These are phyloP conservation scores for Populus hybrid DNA, from an alignment of 441 rosid genomes.

Conservation along the genomic window DNA sequence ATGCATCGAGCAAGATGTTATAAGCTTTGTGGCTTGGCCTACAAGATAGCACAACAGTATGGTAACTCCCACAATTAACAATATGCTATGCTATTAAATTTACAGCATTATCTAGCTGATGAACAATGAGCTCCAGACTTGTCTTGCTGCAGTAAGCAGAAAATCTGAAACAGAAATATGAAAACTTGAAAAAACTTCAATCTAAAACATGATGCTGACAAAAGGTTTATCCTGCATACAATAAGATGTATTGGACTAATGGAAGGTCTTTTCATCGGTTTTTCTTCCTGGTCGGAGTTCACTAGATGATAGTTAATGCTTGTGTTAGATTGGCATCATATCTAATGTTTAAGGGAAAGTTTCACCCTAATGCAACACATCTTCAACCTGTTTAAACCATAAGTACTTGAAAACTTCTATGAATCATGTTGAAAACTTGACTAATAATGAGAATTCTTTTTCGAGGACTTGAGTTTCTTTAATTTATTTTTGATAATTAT, in stretches of 20 bases:
- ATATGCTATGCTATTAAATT: not conserved
- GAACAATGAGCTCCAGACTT: not conserved
- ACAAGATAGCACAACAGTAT: conserved; percentile 19
- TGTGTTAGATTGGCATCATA: not conserved
- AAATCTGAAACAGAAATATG: conserved; percentile 7
- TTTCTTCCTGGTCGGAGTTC: not conserved
- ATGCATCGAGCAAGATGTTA: conserved; percentile 91
- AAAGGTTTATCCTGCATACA: not conserved
- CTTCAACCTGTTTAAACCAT: not conserved
- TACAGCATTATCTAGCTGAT: not conserved
- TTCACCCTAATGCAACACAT: not conserved
- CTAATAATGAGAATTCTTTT: not conserved
- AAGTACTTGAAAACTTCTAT: not conserved
- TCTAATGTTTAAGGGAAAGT: not conserved
- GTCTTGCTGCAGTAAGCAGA: not conserved
- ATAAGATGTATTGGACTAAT: not conserved
- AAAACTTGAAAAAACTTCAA: not conserved
- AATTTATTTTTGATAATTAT: not conserved
- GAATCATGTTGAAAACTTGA: not conserved
- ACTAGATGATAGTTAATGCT: not conserved
- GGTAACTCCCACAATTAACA: conserved; percentile 9
- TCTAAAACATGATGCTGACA: not conserved
- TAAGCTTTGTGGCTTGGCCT: conserved; percentile 95
- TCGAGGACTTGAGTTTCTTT: not conserved
- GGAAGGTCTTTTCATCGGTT: not conserved